Evolutionary conservation across 2,329 filamentous ascomycete species (phyloP).

Genomic region (Botrytis squamosa): DNA sequence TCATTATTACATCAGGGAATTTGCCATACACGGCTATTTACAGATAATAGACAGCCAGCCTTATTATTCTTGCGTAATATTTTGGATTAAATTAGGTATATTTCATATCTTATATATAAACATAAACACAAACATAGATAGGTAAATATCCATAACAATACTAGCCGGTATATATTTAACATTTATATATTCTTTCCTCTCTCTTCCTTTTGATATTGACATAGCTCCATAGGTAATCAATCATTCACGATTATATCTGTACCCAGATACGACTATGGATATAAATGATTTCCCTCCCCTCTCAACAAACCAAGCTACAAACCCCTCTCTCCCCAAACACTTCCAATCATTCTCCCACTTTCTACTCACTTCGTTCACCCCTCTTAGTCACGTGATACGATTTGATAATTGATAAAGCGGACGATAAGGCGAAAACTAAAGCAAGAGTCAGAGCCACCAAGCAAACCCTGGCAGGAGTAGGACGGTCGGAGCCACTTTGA

Average conservation of each 20-base stretch:
- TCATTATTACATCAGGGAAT: neutral
- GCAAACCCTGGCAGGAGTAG: neutral
- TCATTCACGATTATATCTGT: neutral
- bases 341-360: constrained; percentile 4
- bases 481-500: neutral
- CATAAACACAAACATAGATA: neutral
- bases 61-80: neutral
- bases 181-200: neutral
- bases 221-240: neutral
- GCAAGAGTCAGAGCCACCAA: neutral
- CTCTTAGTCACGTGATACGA: neutral
- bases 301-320: neutral
- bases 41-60: neutral
- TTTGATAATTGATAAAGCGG: neutral
- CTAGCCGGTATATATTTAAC: accelerated
- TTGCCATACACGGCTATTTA: neutral
- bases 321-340: neutral
- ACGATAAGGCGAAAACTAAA: neutral
- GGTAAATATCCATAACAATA: neutral
- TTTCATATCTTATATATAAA: too few species aligned
- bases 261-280: neutral
- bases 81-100: neutral
- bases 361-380: constrained; percentile 1
- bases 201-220: neutral
- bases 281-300: too few species aligned